Evolutionary conservation across 1,139 yeast genomes (phyloP).

Genomic region (Geotrichum fermentans): DNA sequence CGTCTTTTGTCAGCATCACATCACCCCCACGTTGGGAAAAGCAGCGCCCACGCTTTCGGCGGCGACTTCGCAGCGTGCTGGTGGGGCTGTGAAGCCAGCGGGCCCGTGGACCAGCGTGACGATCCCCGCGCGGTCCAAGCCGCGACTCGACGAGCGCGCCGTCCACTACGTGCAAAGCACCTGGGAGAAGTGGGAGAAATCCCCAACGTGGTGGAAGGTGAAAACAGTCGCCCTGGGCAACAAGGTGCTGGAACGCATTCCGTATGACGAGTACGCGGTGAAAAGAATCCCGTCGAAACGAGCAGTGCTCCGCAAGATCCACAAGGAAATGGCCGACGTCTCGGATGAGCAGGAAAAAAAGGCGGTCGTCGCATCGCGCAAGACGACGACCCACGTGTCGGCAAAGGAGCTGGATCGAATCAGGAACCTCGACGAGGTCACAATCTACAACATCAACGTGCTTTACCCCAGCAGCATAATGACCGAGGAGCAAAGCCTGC

Average conservation of each 20-base stretch:
- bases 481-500: slow-evolving; percentile 24
- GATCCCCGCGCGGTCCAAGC: slow-evolving; percentile 28
- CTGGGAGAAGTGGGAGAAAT: slow-evolving; percentile 44
- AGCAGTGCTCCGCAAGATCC: slow-evolving; percentile 26
- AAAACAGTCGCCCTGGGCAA: slow-evolving; percentile 42
- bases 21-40: slow-evolving; percentile 17
- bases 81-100: background rate
- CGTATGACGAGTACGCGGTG: slow-evolving; percentile 51
- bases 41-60: slow-evolving; percentile 1
- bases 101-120: background rate
- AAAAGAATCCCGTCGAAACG: slow-evolving; percentile 46
- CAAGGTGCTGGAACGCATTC: slow-evolving; percentile 42
- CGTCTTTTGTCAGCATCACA: slow-evolving; percentile 32
- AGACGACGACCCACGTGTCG: slow-evolving; percentile 22
- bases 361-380: too few relatives aligned
- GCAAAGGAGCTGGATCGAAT: slow-evolving; percentile 18
- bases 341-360: slow-evolving; percentile 8
- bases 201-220: slow-evolving; percentile 43
- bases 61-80: background rate
- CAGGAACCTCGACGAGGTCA: slow-evolving; percentile 19
- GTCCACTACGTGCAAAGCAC: slow-evolving; percentile 45
- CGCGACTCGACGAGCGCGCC: slow-evolving; percentile 41
- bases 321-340: background rate
- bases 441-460: slow-evolving; percentile 26
- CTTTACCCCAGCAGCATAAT: slow-evolving; percentile 31